Percentiles rank a stretch among this genome's conserved stretches.
phyloP scores from a whole-genome alignment of 2,329 filamentous ascomycete genomes.

The Claviceps sp. region DNA sequence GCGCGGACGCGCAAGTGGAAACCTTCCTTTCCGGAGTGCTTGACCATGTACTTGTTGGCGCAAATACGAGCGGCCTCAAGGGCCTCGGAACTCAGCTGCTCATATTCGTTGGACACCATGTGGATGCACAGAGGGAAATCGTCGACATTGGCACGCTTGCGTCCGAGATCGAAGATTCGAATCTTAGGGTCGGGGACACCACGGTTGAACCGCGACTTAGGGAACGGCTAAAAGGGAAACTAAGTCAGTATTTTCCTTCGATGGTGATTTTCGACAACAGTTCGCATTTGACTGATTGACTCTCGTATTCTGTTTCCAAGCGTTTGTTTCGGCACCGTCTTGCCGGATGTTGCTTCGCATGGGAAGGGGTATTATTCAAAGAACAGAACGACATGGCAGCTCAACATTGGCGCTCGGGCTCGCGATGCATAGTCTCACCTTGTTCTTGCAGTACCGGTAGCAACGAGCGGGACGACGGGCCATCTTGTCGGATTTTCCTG shows the following conservation, averaged over 20 bases:
- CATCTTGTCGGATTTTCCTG: slow-evolving; percentile 68
- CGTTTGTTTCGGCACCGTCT: background rate
- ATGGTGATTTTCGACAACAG: background rate
- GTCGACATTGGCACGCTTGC: slow-evolving; percentile 97
- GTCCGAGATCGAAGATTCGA: slow-evolving; percentile 97
- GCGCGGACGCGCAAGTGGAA: slow-evolving; percentile 71
- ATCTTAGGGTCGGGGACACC: slow-evolving; percentile 82
- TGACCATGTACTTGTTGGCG: slow-evolving; percentile 95
- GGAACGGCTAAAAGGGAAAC: slow-evolving; percentile 58
- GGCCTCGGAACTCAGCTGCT: slow-evolving; percentile 98
- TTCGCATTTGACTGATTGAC: background rate
- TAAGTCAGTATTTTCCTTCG: background rate
- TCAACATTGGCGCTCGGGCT: slow-evolving; percentile 1
- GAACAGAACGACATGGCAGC: background rate
- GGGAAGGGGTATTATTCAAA: background rate
- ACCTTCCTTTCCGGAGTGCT: slow-evolving; percentile 57
- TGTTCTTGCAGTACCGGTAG: slow-evolving; percentile 99
- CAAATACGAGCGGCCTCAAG: slow-evolving; percentile 99
- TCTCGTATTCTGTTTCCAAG: background rate
- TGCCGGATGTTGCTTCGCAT: background rate
- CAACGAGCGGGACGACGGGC: slow-evolving; percentile 98
- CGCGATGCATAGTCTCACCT: slow-evolving; percentile 49
- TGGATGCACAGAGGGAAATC: slow-evolving; percentile 99
- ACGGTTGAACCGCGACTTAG: slow-evolving; percentile 99
- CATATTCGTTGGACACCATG: slow-evolving; percentile 99